Evolutionary conservation across 192 early-diverging fungal species (phyloP).

Genomic region (Mortierella claussenii): DNA sequence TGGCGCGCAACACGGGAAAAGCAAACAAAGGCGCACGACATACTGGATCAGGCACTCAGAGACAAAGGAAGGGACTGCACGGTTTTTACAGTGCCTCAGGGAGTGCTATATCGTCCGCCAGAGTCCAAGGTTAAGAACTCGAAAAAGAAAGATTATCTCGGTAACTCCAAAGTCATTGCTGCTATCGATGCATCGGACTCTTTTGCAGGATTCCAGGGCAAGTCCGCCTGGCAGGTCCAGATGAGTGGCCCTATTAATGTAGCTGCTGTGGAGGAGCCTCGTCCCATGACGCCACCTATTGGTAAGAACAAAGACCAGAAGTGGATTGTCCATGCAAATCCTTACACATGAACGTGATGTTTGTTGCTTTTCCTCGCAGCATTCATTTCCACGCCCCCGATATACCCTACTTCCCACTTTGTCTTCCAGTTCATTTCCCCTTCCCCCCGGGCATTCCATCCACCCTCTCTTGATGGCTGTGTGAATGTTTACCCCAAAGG

Average conservation of each 20-base stretch:
- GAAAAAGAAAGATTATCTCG: conserved; percentile 80
- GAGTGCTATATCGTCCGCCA: conserved; percentile 84
- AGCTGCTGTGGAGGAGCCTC: conserved; percentile 21
- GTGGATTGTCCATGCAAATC: too few relatives aligned
- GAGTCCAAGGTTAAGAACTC: conserved; percentile 86
- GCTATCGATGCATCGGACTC: conserved; percentile 68
- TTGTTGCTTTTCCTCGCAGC: too few relatives aligned
- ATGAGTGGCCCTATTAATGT: conserved; percentile 30
- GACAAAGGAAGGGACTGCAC: conserved; percentile 71
- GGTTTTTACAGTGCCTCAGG: conserved; percentile 79
- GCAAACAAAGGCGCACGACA: conserved; percentile 74
- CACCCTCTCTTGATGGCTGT: too few relatives aligned
- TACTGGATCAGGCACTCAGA: conserved; percentile 72
- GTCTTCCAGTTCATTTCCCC: too few relatives aligned
- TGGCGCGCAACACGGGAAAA: conserved; percentile 70
- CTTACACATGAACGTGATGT: too few relatives aligned
- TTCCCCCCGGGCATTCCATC: too few relatives aligned
- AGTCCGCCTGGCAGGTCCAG: conserved; percentile 56
- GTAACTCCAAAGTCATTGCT: conserved; percentile 86
- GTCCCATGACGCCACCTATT: conserved; percentile 20
- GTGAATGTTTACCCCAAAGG: too few relatives aligned
- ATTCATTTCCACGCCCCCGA: too few relatives aligned
- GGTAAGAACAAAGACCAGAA: too few relatives aligned
- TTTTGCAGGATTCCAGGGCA: conserved; percentile 72
- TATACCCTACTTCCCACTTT: too few relatives aligned